phyloP scores from a whole-genome alignment of 2,329 filamentous ascomycete genomes.

The Aureobasidium mangrovei region DNA sequence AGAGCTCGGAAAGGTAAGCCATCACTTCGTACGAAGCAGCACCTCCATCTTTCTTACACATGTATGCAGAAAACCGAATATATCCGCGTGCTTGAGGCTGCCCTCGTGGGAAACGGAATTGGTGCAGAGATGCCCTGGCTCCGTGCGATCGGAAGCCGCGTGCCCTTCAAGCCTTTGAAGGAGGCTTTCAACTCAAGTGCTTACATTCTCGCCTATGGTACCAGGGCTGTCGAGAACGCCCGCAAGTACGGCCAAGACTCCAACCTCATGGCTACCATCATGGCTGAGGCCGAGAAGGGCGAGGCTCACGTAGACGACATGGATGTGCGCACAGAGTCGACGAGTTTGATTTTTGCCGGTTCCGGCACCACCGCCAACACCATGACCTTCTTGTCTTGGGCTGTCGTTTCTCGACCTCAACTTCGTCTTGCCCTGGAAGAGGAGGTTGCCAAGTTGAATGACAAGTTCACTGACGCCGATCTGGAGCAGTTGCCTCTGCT shows the following conservation, averaged over 20 bases:
- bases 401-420: slow-evolving; percentile 13
- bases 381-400: slow-evolving; percentile 17
- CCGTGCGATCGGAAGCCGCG: slow-evolving; percentile 15
- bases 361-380: slow-evolving; percentile 21
- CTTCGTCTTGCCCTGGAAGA: slow-evolving; percentile 15
- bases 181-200: slow-evolving; percentile 18
- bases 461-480: slow-evolving; percentile 20
- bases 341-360: slow-evolving; percentile 22
- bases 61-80: slow-evolving; percentile 18
- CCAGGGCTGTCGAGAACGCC: slow-evolving; percentile 16
- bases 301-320: slow-evolving; percentile 15
- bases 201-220: slow-evolving; percentile 19
- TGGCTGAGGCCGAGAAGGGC: slow-evolving; percentile 19
- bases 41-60: neutral
- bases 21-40: neutral
- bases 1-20: slow-evolving; percentile 25
- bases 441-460: slow-evolving; percentile 15
- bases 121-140: slow-evolving; percentile 23
- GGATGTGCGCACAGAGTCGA: slow-evolving; percentile 21
- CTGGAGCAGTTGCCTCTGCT: slow-evolving; percentile 26
- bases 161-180: slow-evolving; percentile 15
- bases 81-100: slow-evolving; percentile 23
- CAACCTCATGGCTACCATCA: slow-evolving; percentile 19
- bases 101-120: slow-evolving; percentile 22
- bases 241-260: slow-evolving; percentile 13